Evolutionary conservation across 768 basidiomycete species (phyloP), one percentile per base, ranked within the genome.

Genomic region (Tephrocybe sp.): DNA sequence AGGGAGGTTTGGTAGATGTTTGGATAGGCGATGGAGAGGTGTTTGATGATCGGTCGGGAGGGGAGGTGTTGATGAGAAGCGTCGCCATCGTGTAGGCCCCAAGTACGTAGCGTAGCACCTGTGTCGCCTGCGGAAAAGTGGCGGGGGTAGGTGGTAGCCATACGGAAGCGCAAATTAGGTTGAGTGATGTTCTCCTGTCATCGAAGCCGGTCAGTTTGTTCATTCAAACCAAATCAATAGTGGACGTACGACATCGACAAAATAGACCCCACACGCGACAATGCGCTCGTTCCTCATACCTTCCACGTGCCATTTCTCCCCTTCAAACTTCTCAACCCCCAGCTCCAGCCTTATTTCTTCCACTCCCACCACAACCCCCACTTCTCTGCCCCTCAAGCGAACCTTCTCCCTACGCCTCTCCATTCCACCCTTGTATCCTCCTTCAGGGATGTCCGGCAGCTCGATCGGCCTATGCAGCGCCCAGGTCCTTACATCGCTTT

Each of bases 1-100:
- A 73, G 66, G 8, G 62, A 61, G 48, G 79, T 69, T 58, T 83
- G 82, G 62, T 80, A 83, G 36, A 81, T 74, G 60, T 84, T 84
- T 14, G 82, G 83, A 54, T 79, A 83, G 33, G 72, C 72, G 33
- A 82, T 57, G 30, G 65, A 68, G 28, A 78, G 63, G 5, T 73
- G 75, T 14, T 58, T 43, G 1, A 53, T 62, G 17, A 79, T 62
- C 2, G 68, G 64, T 12, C 74, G 66, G 17, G 67, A 56, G 15
- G 77, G 77, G 32, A 80, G 63, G 54, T 74, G 65, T 61, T 84
- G 80, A 49, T 77, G 73, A 53, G 75, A 76, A 1, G 75, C 64
- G 50, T 77, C 75, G 2, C 73, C 72, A 46, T 77, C 66, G 17
- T 61, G 63, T 8, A 83, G 56, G 9, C 79, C 80, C 80, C 80